These are phyloP conservation scores for Saururus chinensis DNA, from an alignment of 164 flowering plant genomes.

Conservation along the genomic window DNA sequence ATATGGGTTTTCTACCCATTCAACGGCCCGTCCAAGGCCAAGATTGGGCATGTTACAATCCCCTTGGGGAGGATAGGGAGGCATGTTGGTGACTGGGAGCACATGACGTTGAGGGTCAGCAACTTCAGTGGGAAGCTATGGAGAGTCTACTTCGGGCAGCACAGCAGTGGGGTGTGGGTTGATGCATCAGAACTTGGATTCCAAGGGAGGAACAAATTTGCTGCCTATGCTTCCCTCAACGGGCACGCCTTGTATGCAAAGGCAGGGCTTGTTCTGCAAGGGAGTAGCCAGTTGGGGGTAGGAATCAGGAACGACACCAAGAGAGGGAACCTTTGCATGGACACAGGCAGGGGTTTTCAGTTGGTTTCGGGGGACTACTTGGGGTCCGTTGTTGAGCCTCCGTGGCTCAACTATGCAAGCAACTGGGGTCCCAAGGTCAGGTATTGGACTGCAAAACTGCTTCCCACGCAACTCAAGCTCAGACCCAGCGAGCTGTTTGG, in stretches of 20 bases:
- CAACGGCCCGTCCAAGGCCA: constrained; percentile 44
- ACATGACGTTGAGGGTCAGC: constrained; percentile 41
- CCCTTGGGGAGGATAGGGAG: constrained; percentile 38
- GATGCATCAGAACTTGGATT: constrained; percentile 32
- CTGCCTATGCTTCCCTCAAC: constrained; percentile 28
- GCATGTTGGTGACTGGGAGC: constrained; percentile 66
- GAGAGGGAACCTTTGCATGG: constrained; percentile 23
- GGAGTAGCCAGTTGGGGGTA: constrained; percentile 14
- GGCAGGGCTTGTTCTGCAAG: constrained; percentile 31
- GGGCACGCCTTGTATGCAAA: constrained; percentile 38
- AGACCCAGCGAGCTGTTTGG: constrained; percentile 25
- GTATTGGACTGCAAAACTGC: constrained; percentile 10
- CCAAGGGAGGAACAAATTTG: constrained; percentile 26
- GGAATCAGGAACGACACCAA: constrained; percentile 40
- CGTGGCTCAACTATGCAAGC: constrained; percentile 21
- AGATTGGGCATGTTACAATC: constrained; percentile 22
- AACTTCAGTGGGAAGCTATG: constrained; percentile 42
- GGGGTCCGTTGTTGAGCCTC: constrained; percentile 18
- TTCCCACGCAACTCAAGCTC: constrained; percentile 16
- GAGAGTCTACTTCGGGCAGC: constrained; percentile 31
- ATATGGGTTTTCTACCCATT: constrained; percentile 79
- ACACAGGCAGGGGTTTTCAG: constrained; percentile 14
- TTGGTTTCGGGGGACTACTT: constrained; percentile 25
- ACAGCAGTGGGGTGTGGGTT: constrained; percentile 34
- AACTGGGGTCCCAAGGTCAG: constrained; percentile 16